A percentile compares a stretch with the other conserved stretches of the same genome.
These are phyloP conservation scores for Dillenia turbinata DNA, from an alignment of 164 flowering plant species.

Conservation along the genomic window DNA sequence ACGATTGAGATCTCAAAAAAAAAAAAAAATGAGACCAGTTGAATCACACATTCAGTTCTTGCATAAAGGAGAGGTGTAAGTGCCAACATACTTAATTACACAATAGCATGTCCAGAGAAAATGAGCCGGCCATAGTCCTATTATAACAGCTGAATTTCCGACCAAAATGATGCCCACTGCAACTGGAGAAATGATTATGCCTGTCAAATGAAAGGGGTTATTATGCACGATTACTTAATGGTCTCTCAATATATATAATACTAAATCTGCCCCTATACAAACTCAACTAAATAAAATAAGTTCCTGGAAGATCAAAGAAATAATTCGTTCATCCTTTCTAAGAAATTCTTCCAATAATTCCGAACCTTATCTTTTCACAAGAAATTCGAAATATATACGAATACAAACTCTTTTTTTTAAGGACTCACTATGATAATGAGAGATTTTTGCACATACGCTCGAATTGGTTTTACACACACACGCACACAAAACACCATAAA, in stretches of 20 bases:
- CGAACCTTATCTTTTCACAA: too few relatives aligned
- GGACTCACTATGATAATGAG: background rate
- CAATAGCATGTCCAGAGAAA: conserved; percentile 78
- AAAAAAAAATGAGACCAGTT: background rate
- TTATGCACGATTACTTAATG: background rate
- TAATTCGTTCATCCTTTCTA: background rate
- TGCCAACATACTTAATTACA: conserved; percentile 48
- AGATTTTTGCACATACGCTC: background rate
- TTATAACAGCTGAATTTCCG: conserved; percentile 67
- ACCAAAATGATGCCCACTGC: conserved; percentile 36
- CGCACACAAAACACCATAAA: background rate
- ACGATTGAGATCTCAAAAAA: background rate
- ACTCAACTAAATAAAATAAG: background rate
- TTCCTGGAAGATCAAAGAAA: background rate
- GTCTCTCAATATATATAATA: background rate
- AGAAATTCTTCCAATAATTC: too few relatives aligned
- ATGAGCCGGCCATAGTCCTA: conserved; percentile 90
- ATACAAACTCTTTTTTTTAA: background rate
- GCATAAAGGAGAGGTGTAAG: background rate
- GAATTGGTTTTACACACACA: background rate
- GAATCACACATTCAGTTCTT: too few relatives aligned
- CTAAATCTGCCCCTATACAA: background rate
- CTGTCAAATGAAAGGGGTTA: conserved; percentile 27
- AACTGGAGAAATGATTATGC: conserved; percentile 46
- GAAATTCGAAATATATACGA: background rate